Base-by-base conservation (phyloP, 139 green algal genomes). In the Asterochloris sp. region DNA sequence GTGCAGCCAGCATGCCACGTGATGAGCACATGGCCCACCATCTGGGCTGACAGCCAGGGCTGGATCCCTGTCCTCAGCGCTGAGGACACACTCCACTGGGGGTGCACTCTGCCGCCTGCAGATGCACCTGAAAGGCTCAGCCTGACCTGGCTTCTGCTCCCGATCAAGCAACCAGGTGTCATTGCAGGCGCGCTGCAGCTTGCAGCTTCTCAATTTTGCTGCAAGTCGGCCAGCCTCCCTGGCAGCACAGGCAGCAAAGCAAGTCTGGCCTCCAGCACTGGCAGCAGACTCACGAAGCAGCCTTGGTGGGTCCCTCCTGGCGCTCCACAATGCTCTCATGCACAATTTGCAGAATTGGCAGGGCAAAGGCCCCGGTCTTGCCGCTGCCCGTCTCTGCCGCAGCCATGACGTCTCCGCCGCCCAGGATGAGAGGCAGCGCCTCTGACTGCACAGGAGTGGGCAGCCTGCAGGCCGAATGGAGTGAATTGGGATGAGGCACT, bases 311-410 rank as follows among this genome's bases (percentile, higher is more conserved):
- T 17, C 77, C 77, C 47, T 27, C 67, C 66, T 79, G 83, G 29
- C 77, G 68, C 27, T 15, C 66, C 26, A 61, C 68, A 54, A 93
- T 78, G 9, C 81, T 84, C 81, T 96, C 91, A 82, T 95, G 89
- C 23, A 93, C 89, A 24, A 94, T 85, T 82, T 97, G 95, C 60
- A 98, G 79, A 11, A 98, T 83, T 0, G 95, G 95, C 69, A 98
- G 88, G n/a, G 87, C 92, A 87, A 98, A 97, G 28, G 94, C 91
- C 24, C 91, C 90, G 13, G 95, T 98, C 88, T 98, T 98, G 82
- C 95, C 95, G 76, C 90, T 96, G 79, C 95, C 95, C 2, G 95
- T 98, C 82, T 98, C 94, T 17, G 95, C 95, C 16, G 94, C 95
- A 47, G 94, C 95, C 92, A 97, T 92, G 12, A 98, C 89, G 87